Evolutionary conservation across 495 filamentous ascomycete species (phyloP).

Genomic region (Xylaria curta): DNA sequence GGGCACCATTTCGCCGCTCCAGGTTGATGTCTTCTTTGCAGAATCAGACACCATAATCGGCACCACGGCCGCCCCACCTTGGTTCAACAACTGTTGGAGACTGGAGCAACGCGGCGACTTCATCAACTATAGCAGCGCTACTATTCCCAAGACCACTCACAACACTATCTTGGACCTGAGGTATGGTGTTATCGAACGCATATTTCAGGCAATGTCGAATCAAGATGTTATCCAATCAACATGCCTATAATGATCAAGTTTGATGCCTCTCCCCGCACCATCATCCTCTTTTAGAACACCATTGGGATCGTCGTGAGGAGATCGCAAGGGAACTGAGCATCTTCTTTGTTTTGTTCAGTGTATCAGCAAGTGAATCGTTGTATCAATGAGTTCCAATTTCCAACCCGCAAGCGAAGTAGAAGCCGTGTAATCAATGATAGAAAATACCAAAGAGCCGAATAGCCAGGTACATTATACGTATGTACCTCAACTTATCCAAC

Average conservation of each 20-base stretch:
- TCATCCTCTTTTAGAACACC: not conserved
- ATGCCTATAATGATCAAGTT: not conserved
- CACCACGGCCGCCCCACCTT: not conserved
- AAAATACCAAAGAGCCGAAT: not conserved
- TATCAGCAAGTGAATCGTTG: not conserved
- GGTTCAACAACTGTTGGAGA: slow-evolving; percentile 19
- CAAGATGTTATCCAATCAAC: not conserved
- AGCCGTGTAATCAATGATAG: not conserved
- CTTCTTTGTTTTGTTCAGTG: not conserved
- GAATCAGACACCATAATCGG: slow-evolving; percentile 22
- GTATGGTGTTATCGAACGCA: slow-evolving; percentile 16
- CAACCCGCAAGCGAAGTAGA: not conserved
- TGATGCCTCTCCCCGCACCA: not conserved
- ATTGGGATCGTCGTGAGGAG: not conserved
- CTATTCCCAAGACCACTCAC: slow-evolving; percentile 13
- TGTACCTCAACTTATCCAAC: not conserved
- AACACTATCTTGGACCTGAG: slow-evolving; percentile 8
- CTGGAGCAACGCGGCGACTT: slow-evolving; percentile 15
- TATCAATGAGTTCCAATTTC: not conserved
- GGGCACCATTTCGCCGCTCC: not conserved
- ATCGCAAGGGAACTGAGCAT: not conserved
- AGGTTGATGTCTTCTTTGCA: slow-evolving; percentile 22
- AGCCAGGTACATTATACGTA: not conserved
- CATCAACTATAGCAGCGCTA: slow-evolving; percentile 9
- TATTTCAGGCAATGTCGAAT: slow-evolving; percentile 16